A percentile compares a stretch with the other conserved stretches of the same genome.
Conservation (phyloP, 768 basidiomycete species). For the Suillus luteus region DNA sequence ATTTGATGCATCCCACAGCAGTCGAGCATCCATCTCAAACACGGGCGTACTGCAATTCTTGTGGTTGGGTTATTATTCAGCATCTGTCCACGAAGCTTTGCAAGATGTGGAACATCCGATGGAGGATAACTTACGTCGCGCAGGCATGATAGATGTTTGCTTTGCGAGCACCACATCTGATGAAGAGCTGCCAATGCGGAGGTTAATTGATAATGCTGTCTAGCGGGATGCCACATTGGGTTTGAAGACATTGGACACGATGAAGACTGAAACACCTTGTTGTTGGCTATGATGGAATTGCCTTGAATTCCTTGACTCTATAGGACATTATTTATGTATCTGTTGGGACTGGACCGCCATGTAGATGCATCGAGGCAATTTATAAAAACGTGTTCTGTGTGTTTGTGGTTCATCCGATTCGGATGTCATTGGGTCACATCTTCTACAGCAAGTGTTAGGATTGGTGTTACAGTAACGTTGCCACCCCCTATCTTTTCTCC, state of each 20-base stretch:
- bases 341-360: no score
- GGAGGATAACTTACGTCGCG: conserved; percentile 1
- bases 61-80: conserved; percentile 3
- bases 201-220: background rate
- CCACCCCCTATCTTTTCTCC: no score
- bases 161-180: background rate
- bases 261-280: background rate
- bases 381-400: no score
- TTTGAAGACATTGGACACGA: background rate
- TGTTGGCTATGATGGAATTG: background rate
- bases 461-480: no score
- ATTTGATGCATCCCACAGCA: background rate
- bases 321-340: no score
- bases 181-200: background rate
- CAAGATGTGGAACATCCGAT: background rate
- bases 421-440: no score
- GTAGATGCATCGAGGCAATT: no score
- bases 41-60: background rate
- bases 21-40: background rate
- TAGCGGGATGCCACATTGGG: background rate
- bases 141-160: conserved; percentile 11
- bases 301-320: no score
- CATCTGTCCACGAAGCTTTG: background rate
- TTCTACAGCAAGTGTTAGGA: no score
- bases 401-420: no score